Evolutionary conservation across 306 rosid species (phyloP), one percentile per base, ranked within the genome.

Genomic region (Cicer pinnatifidum): DNA sequence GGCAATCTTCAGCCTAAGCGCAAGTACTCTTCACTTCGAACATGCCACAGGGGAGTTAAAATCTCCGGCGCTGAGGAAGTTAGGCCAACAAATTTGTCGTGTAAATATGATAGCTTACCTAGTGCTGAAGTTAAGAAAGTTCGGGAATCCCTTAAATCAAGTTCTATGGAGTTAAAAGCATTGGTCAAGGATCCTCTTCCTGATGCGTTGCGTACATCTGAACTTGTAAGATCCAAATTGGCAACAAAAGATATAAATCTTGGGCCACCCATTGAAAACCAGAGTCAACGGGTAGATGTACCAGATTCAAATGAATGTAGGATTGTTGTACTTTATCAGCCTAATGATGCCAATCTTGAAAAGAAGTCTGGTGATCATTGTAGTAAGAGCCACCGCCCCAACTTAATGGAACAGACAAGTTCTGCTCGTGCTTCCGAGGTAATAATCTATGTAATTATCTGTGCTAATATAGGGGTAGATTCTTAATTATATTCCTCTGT

Each of bases 121-220:
- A 81, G 83, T 74, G 15, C 82, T 73, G 89, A 87, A 52, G 88
- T 83, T 48, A 71, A 52, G 11, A 80, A 69, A 75, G 83, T 79
- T n/a, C 88, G 46, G 60, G 86, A 91, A 76, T 88, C 96, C 65
- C 89, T 94, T 37, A 84, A 44, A 79, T 82, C 88, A 69, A 91
- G 99, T 83, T 69, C 81, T 68, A 61, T 60, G 68, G 95, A 89
- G 80, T 58, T 91, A 68, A 78, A 62, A 62, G 84, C 84, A 17
- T 73, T 68, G 77, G 92, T 91, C 63, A 85, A 69, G 5, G 97
- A 94, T 75, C 96, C 97, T 67, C 96, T 94, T 82, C 93, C 95
- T 1, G 86, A 78, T 61, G 89, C 90, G 7, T 74, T 94, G 65
- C 85, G 15, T 7, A 28, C 23, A 13, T 80, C 97, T 20, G 91